Evolutionary conservation across 108 stramenopile genomes (phyloP), one percentile per base, ranked within the genome.

Genomic region (Fragilaria radians): DNA sequence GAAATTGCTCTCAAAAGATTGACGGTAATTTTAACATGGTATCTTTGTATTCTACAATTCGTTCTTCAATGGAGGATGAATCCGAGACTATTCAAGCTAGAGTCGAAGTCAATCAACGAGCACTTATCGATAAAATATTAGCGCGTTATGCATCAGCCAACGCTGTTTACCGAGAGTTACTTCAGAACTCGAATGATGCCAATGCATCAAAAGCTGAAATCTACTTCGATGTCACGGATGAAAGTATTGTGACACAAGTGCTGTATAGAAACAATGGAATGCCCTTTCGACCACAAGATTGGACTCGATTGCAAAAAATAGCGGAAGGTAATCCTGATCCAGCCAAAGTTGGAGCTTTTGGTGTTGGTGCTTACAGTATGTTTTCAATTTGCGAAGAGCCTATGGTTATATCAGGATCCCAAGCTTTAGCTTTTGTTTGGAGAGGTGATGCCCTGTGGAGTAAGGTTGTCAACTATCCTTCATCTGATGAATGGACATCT

Each of bases 161-260:
- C 7, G 87, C 91, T 0, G 81, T 89, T 3, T 93, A 87, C 61
- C 81, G 91, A 28, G 91, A 93, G 61, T 63, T 93, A 11, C 51
- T 93, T 25, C 91, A 93, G 61, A 93, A 93, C 65, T 73, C 76
- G 45, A 93, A 93, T 50, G 91, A 93, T 57, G 91, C 91, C 54
- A 77, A 88, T 28, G 85, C 87, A 7, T 85, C 85, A 17, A 46
- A 42, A 23, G 87, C 87, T 0, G 87, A 89, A 73, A 83, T 93
- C 48, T 56, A 74, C 57, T 87, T 93, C 49, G 71, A 83, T 1
- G 81, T 23, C 29, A 61, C 19, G 19, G 45, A 21, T 24, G 46
- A 34, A 54, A 22, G n/a, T 0, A 48, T 7, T 26, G 87, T 89
- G 18, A 85, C 81, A 4, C 75, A 78, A 34, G 78, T 84, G 5